phyloP scores from a whole-genome alignment of 805 yeast genomes.

The Kluyveromyces starmeri region DNA sequence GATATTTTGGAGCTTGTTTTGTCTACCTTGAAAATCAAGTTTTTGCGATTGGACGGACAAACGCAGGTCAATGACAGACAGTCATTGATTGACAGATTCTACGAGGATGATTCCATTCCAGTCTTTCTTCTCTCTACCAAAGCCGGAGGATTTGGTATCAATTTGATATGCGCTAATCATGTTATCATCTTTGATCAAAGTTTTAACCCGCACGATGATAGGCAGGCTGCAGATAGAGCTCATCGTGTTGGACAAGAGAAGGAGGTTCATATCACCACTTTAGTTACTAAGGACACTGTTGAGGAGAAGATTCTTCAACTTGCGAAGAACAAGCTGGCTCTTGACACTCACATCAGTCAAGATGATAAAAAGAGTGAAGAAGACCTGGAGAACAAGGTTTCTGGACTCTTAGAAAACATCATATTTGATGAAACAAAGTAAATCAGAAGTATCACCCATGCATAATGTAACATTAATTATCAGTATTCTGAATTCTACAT shows the following conservation, averaged over 20 bases:
- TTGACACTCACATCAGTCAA: conserved; percentile 51
- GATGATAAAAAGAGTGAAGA: conserved; percentile 32
- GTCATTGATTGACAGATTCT: conserved; percentile 79
- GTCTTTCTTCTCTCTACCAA: conserved; percentile 85
- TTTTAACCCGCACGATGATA: conserved; percentile 97
- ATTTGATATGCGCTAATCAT: conserved; percentile 87
- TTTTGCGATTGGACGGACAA: conserved; percentile 83
- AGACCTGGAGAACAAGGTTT: conserved; percentile 42
- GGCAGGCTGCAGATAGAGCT: conserved; percentile 97
- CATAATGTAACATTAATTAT: no score
- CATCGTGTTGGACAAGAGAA: conserved; percentile 93
- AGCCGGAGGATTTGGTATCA: conserved; percentile 99
- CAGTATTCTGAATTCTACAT: no score
- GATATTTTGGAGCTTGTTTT: conserved; percentile 79
- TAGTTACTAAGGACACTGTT: conserved; percentile 65
- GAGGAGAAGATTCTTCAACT: conserved; percentile 83
- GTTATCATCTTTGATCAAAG: conserved; percentile 90
- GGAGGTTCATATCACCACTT: conserved; percentile 69
- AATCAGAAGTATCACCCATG: neutral
- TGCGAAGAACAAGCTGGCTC: conserved; percentile 84
- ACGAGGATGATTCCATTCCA: conserved; percentile 73
- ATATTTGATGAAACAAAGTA: conserved; percentile 19
- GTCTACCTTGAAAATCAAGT: conserved; percentile 53
- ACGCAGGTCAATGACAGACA: conserved; percentile 92
- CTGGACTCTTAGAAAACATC: conserved; percentile 36